Percentiles rank a stretch among this genome's conserved stretches.
These are phyloP conservation scores for Hevea brasiliensis DNA, from an alignment of 345 rosid genomes.

Conservation along the genomic window DNA sequence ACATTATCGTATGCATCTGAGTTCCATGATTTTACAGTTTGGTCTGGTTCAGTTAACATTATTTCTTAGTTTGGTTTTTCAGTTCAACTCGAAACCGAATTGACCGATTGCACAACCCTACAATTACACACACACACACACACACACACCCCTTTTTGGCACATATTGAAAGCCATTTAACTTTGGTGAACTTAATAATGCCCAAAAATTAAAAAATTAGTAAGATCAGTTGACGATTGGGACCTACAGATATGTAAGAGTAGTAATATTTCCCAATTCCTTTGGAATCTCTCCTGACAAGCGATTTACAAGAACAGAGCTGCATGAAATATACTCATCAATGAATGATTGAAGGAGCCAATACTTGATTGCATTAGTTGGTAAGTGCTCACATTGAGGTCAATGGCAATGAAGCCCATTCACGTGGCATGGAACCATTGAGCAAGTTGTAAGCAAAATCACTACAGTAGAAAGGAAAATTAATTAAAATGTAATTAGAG, in stretches of 20 bases:
- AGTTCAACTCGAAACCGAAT: no score
- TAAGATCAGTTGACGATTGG: no score
- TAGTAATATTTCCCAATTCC: conserved; percentile 4
- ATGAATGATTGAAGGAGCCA: background rate
- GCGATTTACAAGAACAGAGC: conserved; percentile 14
- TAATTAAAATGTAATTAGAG: background rate
- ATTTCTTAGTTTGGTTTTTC: no score
- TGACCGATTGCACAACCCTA: no score
- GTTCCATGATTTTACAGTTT: no score
- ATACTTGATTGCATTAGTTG: conserved; percentile 2
- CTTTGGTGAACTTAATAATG: no score
- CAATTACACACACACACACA: no score
- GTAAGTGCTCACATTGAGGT: conserved; percentile 44
- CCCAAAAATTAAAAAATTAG: no score
- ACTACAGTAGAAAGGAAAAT: conserved; percentile 33
- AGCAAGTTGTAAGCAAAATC: conserved; percentile 61
- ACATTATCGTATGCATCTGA: no score
- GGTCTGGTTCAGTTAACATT: no score
- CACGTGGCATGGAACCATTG: conserved; percentile 52
- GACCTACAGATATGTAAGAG: conserved; percentile 21
- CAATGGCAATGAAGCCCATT: conserved; percentile 55
- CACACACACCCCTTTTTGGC: no score
- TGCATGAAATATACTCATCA: conserved; percentile 15
- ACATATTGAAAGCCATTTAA: no score
- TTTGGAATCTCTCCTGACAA: conserved; percentile 17